A percentile compares a stretch with the other conserved stretches of the same genome.
Evolutionary conservation across 768 basidiomycete genomes (phyloP).

Genomic region (Hydnomerulius pinastri): DNA sequence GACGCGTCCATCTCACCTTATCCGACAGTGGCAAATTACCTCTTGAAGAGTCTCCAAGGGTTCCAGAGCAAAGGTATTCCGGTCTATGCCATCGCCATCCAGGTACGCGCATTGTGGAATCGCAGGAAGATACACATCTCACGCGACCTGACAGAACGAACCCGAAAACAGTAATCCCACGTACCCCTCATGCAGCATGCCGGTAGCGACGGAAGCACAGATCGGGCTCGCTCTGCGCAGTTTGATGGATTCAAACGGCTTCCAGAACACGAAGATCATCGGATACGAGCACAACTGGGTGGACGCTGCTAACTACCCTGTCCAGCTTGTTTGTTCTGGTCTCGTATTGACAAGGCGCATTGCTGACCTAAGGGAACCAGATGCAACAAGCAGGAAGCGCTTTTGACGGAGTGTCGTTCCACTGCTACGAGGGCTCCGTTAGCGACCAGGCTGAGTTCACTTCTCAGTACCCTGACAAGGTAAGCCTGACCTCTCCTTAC

Average conservation of each 20-base stretch:
- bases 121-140: neutral
- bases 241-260: constrained; percentile 63
- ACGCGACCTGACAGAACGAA: constrained; percentile 44
- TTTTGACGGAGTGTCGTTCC: constrained; percentile 69
- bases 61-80: constrained; percentile 61
- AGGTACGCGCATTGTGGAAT: constrained; percentile 30
- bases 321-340: constrained; percentile 45
- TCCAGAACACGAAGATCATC: constrained; percentile 59
- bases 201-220: constrained; percentile 54
- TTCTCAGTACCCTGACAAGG: constrained; percentile 55
- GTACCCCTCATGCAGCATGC: constrained; percentile 65
- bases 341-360: neutral
- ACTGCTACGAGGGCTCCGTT: constrained; percentile 66
- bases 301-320: constrained; percentile 62
- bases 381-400: constrained; percentile 58
- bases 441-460: constrained; percentile 58
- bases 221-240: constrained; percentile 57
- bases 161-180: constrained; percentile 59
- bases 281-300: constrained; percentile 80
- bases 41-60: constrained; percentile 71
- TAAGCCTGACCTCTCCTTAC: neutral
- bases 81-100: constrained; percentile 63
- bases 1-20: constrained; percentile 1
- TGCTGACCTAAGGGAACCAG: constrained; percentile 23
- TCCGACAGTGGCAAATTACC: constrained; percentile 64